Evolutionary conservation across 345 rosid species (phyloP), one percentile per base, ranked within the genome.

Genomic region (Conringia planisiliqua): DNA sequence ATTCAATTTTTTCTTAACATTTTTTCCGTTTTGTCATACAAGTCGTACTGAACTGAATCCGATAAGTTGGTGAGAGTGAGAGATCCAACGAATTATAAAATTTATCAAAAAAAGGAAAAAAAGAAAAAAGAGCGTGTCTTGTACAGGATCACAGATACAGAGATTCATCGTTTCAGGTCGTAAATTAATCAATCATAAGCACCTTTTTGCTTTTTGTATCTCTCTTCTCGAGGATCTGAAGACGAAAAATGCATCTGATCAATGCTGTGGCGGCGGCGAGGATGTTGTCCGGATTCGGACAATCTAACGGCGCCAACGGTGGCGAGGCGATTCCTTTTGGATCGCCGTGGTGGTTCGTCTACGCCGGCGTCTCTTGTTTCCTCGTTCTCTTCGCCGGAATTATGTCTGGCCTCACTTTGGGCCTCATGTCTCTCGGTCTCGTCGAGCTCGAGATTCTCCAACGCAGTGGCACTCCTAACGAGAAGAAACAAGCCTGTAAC

Each of bases 361-460:
- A 92, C 81, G 96, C 86, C 7, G 92, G 90, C 12, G 22, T 92
- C 42, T 95, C 90, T 50, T 87, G 96, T 83, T 76, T 85, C 22
- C 85, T 95, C n/a, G 99, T 95, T 2, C 81, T 92, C 20, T 95
- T 95, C 82, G 99, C 99, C 5, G 98, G 99, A 0, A 87, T 90
- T 43, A 95, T 95, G 99, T 95, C 98, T 9, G 99, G 99, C 55
- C 89, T 95, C 17, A 95, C 99, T 36, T 79, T 95, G 16, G 99
- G 99, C 1, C 87, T 95, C 56, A 95, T 95, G 99, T 95, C 99
- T 27, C 90, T 95, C n/a, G 93, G 99, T 10, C 97, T 86, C 39
- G 99, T 92, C 32, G 98, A 95, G 47, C 97, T 95, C 17, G 97
- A 95, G 81, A 89, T 95, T 44, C 97, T 95, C 62, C 97, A 90